Percentiles rank a stretch among this genome's conserved stretches.
Evolutionary conservation across 345 rosid genomes (phyloP).

Genomic region (Eutrema japonicum): DNA sequence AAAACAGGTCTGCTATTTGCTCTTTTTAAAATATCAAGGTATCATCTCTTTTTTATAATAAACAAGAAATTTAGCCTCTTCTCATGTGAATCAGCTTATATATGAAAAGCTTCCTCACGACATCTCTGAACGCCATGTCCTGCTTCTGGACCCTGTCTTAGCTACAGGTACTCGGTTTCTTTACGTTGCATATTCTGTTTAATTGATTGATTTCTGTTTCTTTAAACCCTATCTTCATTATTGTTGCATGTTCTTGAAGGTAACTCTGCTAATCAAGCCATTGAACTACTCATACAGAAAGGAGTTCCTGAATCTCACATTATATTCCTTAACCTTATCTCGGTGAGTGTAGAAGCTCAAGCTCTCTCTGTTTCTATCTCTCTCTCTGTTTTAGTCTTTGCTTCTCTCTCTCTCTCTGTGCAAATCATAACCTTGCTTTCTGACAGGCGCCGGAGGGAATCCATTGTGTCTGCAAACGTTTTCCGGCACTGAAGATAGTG

Average conservation of each 20-base stretch:
- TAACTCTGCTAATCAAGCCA: constrained; percentile 97
- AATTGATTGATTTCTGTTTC: not conserved
- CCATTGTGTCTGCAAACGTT: constrained; percentile 87
- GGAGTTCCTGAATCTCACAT: constrained; percentile 97
- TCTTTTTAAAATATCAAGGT: not conserved
- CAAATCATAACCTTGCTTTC: not conserved
- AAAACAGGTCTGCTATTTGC: constrained; percentile 61
- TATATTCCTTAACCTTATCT: constrained; percentile 90
- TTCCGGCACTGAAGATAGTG: constrained; percentile 84
- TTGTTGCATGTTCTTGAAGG: constrained; percentile 52
- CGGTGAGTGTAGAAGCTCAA: constrained; percentile 57
- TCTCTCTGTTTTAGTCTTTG: not conserved
- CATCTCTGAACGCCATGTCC: constrained; percentile 93
- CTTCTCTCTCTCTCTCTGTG: not conserved
- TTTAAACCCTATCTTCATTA: not conserved
- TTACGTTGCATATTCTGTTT: not conserved
- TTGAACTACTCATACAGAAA: constrained; percentile 82
- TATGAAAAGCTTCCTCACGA: constrained; percentile 97
- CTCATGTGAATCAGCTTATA: constrained; percentile 62
- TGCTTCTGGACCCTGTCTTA: constrained; percentile 97
- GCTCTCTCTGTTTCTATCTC: not conserved
- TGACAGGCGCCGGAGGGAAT: constrained; percentile 96
- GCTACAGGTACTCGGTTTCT: constrained; percentile 65
- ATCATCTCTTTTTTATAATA: not conserved
- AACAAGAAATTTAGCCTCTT: not conserved